Evolutionary conservation across 306 rosid genomes (phyloP), one percentile per base, ranked within the genome.

Genomic region (Acmispon strigosus): DNA sequence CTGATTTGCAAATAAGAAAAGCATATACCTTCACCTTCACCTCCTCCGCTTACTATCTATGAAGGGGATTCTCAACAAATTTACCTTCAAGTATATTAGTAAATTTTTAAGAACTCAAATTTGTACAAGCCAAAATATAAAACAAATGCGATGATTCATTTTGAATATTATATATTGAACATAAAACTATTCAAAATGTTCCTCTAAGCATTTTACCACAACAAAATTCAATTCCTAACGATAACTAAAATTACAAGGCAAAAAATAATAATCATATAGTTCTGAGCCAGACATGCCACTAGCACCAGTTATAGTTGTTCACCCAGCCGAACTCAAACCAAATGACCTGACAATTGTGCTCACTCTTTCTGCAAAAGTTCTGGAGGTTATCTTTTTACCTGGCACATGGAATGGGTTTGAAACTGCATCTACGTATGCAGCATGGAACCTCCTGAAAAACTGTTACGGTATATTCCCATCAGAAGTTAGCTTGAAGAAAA

Each of bases 391-490:
- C 85, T 94, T 94, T 76, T 91, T 94, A 29, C 95, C 98, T 3
- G 96, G 96, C 74, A 90, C 96, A 44, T 90, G 96, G 67, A 92
- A 92, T 58, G 96, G 98, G 60, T 92, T 88, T 68, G 98, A 92
- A 74, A 92, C 92, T 39, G 98, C 96, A 84, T 92, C 96, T 55
- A 86, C 98, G 66, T 90, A 92, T 57, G 92, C 96, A 10, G 90
- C 85, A 79, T 88, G 96, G 73, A 90, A 92, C 81, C 85, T 88
- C 83, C 96, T 70, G 88, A 92, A 90, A 86, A 88, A 92, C 99
- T 91, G 84, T 6, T 6, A 37, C 2, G 60, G 59, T 15, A 52
- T 39, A 65, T 43, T 34, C 57, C 56, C 74, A 37, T 29, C 69
- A 64, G 42, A 54, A 60, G 49, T 76, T 49, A 73, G 18, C 13